Evolutionary conservation across 2,329 filamentous ascomycete genomes (phyloP).

Genomic region (Trichoderma pleuroti): DNA sequence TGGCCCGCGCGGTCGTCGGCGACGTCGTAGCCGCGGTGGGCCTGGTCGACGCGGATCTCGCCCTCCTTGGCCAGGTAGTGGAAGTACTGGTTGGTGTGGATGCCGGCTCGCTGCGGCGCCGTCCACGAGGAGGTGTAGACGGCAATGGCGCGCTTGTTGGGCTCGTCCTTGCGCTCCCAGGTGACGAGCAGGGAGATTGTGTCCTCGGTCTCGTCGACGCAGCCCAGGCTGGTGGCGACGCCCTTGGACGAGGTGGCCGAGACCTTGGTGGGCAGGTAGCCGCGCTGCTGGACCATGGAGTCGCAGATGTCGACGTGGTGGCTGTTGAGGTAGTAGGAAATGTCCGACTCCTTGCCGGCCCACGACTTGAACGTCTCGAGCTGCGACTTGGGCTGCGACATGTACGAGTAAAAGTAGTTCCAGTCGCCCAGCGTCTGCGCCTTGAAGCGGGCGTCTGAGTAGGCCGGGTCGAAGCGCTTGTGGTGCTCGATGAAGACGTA

Average conservation of each 20-base stretch:
- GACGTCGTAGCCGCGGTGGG: constrained; percentile 90
- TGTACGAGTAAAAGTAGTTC: constrained; percentile 98
- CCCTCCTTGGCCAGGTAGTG: constrained; percentile 84
- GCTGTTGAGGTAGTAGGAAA: constrained; percentile 93
- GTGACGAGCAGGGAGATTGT: constrained; percentile 89
- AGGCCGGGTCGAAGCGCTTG: constrained; percentile 92
- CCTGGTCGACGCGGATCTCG: constrained; percentile 87
- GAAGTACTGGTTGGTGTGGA: constrained; percentile 97
- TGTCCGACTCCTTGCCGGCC: constrained; percentile 89
- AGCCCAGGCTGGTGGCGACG: constrained; percentile 74
- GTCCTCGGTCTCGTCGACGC: constrained; percentile 78
- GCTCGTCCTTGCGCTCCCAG: constrained; percentile 72
- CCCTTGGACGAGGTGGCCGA: constrained; percentile 75
- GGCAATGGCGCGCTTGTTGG: constrained; percentile 70
- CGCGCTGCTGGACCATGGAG: constrained; percentile 73
- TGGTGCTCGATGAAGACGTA: constrained; percentile 95
- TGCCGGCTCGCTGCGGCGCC: constrained; percentile 83
- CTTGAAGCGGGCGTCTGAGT: constrained; percentile 78
- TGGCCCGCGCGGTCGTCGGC: constrained; percentile 72
- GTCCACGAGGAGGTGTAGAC: constrained; percentile 96
- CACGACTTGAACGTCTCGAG: constrained; percentile 93
- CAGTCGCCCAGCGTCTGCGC: constrained; percentile 81
- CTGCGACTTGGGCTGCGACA: constrained; percentile 89
- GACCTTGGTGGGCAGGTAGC: constrained; percentile 74
- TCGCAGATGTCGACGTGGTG: constrained; percentile 93